A percentile compares a stretch with the other conserved stretches of the same genome.
phyloP scores from a whole-genome alignment of 176 grass and related monocot genomes.

The Thinopyrum elongatum region DNA sequence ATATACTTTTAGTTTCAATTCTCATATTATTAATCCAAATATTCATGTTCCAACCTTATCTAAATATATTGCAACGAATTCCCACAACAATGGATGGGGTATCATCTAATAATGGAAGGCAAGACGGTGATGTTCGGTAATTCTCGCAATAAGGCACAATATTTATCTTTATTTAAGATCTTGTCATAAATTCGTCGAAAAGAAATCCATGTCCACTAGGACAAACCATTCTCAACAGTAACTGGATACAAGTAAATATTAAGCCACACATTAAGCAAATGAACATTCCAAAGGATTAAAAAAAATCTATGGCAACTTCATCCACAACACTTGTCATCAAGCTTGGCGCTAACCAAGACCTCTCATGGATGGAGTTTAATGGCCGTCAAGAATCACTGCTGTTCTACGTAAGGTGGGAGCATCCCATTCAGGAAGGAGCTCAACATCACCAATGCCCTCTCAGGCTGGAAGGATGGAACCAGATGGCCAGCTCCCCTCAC shows the following conservation, averaged over 20 bases:
- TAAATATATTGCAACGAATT: no score
- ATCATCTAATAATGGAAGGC: no score
- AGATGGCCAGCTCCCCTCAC: slow-evolving; percentile 5
- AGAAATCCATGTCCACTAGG: not conserved
- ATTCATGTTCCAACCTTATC: no score
- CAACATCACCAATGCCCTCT: not conserved
- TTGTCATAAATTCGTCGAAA: not conserved
- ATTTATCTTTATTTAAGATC: not conserved
- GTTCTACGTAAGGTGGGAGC: not conserved
- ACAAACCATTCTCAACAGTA: not conserved
- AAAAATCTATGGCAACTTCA: not conserved
- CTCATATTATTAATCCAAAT: no score
- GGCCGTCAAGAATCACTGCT: not conserved
- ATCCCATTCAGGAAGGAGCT: not conserved
- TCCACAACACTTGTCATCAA: not conserved
- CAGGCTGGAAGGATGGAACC: slow-evolving; percentile 8
- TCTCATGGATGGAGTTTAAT: not conserved
- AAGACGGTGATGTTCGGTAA: no score
- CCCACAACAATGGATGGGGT: no score
- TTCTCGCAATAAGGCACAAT: not conserved
- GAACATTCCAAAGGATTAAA: not conserved
- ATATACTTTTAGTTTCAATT: no score
- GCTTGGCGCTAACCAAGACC: not conserved
- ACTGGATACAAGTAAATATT: not conserved
- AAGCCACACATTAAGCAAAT: not conserved